Conservation (phyloP, 331 rosid genomes). For the Ulmus americana region DNA sequence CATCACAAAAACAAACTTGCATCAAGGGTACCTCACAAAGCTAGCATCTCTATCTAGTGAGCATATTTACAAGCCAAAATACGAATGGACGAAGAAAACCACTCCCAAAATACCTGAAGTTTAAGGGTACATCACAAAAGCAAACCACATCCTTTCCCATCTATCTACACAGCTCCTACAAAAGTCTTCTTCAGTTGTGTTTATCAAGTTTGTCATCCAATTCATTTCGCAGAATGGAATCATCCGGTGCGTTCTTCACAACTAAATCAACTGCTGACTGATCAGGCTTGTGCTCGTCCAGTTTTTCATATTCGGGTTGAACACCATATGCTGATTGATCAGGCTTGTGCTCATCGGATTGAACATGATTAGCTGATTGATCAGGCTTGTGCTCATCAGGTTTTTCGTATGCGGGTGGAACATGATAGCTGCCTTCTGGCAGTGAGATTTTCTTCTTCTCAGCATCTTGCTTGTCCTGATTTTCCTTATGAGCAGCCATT, state of each 20-base stretch:
- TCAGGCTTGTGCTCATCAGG: not conserved
- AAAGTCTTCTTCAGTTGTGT: not conserved
- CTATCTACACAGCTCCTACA: not conserved
- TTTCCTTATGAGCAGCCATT: conserved; percentile 6
- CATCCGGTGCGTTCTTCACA: not conserved
- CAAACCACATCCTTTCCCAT: too few relatives aligned
- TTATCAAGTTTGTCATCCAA: not conserved
- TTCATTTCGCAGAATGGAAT: not conserved
- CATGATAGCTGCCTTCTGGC: conserved; percentile 7
- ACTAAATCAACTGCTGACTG: not conserved
- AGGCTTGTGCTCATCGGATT: not conserved
- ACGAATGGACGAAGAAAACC: too few relatives aligned
- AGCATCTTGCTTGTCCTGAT: not conserved
- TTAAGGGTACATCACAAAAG: conserved; percentile 4
- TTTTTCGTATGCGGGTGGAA: not conserved
- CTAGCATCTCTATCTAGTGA: too few relatives aligned
- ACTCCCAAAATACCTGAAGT: not conserved
- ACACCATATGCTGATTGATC: not conserved
- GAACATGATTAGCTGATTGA: conserved; percentile 5
- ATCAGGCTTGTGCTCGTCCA: not conserved
- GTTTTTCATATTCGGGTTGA: conserved; percentile 1
- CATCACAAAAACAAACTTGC: too few relatives aligned
- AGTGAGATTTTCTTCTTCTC: not conserved
- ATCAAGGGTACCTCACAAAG: not conserved
- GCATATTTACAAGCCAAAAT: too few relatives aligned